These are phyloP conservation scores for Clitopilus hobsonii DNA, from an alignment of 768 basidiomycete species.

Conservation along the genomic window DNA sequence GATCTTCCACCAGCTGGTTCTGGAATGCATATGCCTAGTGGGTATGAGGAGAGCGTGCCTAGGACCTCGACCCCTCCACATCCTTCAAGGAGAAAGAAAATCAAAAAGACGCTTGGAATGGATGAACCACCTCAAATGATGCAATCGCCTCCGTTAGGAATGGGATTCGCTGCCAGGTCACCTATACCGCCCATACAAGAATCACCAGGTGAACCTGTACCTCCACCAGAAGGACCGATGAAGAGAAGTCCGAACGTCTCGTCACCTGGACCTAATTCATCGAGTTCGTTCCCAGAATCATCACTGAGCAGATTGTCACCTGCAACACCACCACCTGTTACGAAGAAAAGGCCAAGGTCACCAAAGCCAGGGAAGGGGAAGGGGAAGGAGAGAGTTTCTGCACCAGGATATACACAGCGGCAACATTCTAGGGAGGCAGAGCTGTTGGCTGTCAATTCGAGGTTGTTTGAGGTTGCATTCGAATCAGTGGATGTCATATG, in stretches of 20 bases:
- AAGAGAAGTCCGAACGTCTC: neutral
- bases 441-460: neutral
- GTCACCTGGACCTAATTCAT: neutral
- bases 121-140: neutral
- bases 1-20: neutral
- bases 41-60: neutral
- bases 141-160: neutral
- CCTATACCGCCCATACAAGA: neutral
- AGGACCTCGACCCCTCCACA: neutral
- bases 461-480: neutral
- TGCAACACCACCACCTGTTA: neutral
- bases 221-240: neutral
- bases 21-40: neutral
- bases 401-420: neutral
- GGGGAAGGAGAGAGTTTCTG: neutral
- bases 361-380: too few relatives aligned
- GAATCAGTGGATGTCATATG: neutral
- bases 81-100: neutral
- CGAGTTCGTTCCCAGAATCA: neutral
- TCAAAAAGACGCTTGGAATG: neutral
- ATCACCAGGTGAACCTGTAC: neutral
- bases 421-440: neutral
- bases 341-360: neutral
- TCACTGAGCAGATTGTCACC: neutral
- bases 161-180: neutral